Conservation (phyloP, 768 basidiomycete species). For the Trametes meyenii region DNA sequence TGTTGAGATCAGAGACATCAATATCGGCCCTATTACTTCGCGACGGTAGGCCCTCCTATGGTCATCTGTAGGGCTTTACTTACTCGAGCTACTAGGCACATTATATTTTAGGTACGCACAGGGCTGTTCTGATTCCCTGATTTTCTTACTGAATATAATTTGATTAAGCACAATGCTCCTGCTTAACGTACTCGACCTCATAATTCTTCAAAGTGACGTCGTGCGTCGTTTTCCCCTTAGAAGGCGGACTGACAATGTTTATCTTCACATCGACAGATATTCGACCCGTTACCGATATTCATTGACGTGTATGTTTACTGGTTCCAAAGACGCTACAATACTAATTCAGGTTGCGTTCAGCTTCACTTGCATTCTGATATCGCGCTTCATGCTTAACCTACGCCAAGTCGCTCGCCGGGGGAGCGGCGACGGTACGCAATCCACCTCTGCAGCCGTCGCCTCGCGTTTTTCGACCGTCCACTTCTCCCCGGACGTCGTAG, state of each 20-base stretch:
- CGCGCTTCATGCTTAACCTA: slow-evolving; percentile 23
- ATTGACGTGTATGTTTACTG: slow-evolving; percentile 12
- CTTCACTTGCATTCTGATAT: slow-evolving; percentile 19
- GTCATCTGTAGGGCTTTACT: not conserved
- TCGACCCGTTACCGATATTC: slow-evolving; percentile 14
- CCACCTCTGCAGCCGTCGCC: not conserved
- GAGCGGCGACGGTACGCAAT: not conserved
- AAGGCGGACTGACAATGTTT: not conserved
- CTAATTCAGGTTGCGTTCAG: not conserved
- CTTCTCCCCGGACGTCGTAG: slow-evolving; percentile 6
- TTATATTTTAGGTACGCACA: slow-evolving; percentile 7
- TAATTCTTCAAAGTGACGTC: slow-evolving; percentile 1
- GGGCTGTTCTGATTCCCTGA: not conserved
- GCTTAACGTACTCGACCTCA: slow-evolving; percentile 12
- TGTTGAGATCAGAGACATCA: not conserved
- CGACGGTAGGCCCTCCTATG: slow-evolving; percentile 5
- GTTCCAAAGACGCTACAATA: not conserved
- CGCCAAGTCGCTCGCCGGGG: slow-evolving; percentile 4
- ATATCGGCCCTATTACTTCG: slow-evolving; percentile 13
- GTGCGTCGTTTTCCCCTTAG: not conserved
- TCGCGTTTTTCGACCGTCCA: slow-evolving; percentile 5
- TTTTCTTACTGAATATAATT: not conserved
- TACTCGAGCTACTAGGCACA: not conserved
- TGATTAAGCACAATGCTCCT: slow-evolving; percentile 2
- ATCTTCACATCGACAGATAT: not conserved